Percentiles rank a stretch among this genome's conserved stretches.
phyloP scores from a whole-genome alignment of 768 basidiomycete genomes.

The Mycena floridula region DNA sequence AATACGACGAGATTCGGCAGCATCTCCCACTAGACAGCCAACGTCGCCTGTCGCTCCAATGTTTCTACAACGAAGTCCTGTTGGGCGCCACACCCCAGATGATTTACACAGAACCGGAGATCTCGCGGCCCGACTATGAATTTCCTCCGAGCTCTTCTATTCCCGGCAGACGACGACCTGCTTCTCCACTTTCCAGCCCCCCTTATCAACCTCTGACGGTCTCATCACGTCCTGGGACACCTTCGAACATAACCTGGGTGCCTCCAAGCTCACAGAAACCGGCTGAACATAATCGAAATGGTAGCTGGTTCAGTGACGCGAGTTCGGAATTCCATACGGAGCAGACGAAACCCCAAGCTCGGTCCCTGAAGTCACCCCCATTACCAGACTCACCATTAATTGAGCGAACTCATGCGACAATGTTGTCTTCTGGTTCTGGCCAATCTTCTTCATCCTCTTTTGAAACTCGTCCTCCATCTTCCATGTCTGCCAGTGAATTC shows the following conservation, averaged over 20 bases:
- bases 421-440: conserved; percentile 23
- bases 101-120: conserved; percentile 30
- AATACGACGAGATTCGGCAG: conserved; percentile 35
- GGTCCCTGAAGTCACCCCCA: conserved; percentile 48
- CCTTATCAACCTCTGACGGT: conserved; percentile 56
- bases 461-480: conserved; percentile 38
- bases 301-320: conserved; percentile 49
- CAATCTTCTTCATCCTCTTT: conserved; percentile 19
- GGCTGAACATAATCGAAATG: conserved; percentile 46
- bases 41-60: conserved; percentile 39
- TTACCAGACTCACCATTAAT: conserved; percentile 55
- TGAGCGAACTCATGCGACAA: conserved; percentile 26
- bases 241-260: conserved; percentile 75
- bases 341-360: conserved; percentile 35
- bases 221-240: conserved; percentile 53
- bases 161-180: conserved; percentile 54
- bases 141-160: conserved; percentile 44
- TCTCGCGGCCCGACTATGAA: conserved; percentile 35
- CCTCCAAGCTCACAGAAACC: conserved; percentile 24
- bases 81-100: conserved; percentile 64
- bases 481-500: conserved; percentile 44
- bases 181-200: conserved; percentile 62
- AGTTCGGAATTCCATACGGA: conserved; percentile 24
- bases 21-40: conserved; percentile 38
- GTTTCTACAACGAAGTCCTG: conserved; percentile 54